These are phyloP conservation scores for Recurvomyces mirabilis DNA, from an alignment of 495 filamentous ascomycete genomes.

Conservation along the genomic window DNA sequence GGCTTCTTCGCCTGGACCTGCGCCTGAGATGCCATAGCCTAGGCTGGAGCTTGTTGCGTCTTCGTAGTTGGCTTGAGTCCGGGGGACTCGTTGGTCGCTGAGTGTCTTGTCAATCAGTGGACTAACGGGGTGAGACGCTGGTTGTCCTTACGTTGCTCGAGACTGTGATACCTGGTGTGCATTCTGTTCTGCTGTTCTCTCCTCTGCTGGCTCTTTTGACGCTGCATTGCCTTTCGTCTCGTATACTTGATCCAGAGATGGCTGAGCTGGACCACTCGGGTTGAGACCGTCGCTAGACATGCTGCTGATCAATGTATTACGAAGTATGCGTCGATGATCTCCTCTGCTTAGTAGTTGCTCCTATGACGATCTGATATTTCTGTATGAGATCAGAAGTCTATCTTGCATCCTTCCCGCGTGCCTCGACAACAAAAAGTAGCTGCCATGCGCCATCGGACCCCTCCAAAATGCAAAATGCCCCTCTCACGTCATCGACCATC, in stretches of 20 bases:
- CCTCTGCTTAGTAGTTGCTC: background rate
- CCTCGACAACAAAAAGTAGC: too few relatives aligned
- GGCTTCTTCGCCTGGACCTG: slow-evolving; percentile 26
- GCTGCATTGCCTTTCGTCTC: slow-evolving; percentile 29
- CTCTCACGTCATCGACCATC: too few relatives aligned
- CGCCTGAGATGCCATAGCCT: slow-evolving; percentile 29
- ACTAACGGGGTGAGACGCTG: too few relatives aligned
- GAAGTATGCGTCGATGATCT: background rate
- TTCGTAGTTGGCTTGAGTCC: slow-evolving; percentile 16
- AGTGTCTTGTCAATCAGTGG: too few relatives aligned
- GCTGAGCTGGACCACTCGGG: slow-evolving; percentile 28
- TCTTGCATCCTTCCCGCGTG: too few relatives aligned
- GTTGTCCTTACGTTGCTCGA: background rate
- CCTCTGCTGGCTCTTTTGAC: slow-evolving; percentile 28
- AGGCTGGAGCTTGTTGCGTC: slow-evolving; percentile 22
- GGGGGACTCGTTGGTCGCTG: slow-evolving; percentile 27
- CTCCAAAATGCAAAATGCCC: too few relatives aligned
- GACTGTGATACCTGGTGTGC: slow-evolving; percentile 2
- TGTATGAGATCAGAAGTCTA: too few relatives aligned
- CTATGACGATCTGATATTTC: too few relatives aligned
- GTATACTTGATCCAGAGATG: slow-evolving; percentile 27
- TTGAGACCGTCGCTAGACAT: slow-evolving; percentile 11
- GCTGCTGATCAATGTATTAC: background rate
- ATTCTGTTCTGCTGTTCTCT: slow-evolving; percentile 14
- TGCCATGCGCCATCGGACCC: too few relatives aligned